phyloP scores from a whole-genome alignment of 1,284 basidiomycete species.

The Sanghuangporus weigelae region DNA sequence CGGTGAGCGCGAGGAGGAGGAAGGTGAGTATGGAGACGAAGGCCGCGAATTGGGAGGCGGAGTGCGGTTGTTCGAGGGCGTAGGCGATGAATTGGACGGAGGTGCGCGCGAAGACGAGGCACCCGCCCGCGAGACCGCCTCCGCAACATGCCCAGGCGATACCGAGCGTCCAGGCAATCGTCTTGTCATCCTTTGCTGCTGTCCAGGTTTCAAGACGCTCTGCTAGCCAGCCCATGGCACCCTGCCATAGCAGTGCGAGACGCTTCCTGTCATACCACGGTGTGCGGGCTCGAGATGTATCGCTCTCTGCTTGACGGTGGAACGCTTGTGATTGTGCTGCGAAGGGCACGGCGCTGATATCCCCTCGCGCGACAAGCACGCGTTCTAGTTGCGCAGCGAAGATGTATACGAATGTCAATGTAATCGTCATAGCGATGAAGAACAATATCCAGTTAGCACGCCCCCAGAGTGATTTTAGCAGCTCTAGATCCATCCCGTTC shows the following conservation, averaged over 20 bases:
- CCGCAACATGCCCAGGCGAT: conserved; percentile 91
- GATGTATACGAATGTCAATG: conserved; percentile 62
- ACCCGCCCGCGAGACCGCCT: conserved; percentile 83
- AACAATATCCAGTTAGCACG: conserved; percentile 84
- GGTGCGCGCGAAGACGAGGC: conserved; percentile 89
- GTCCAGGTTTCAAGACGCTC: conserved; percentile 71
- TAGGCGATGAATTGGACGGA: conserved; percentile 75
- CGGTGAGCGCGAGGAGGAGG: conserved; percentile 71
- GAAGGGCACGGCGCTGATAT: conserved; percentile 56
- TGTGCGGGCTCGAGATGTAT: background rate
- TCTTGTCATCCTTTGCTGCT: conserved; percentile 72
- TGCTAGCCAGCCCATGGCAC: conserved; percentile 48
- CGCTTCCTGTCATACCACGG: background rate
- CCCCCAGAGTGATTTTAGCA: conserved; percentile 78
- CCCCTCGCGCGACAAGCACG: conserved; percentile 58
- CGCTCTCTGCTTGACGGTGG: conserved; percentile 18
- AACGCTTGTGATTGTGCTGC: conserved; percentile 29
- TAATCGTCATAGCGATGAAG: conserved; percentile 72
- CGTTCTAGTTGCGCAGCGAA: conserved; percentile 63
- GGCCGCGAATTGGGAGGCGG: conserved; percentile 83
- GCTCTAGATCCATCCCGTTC: conserved; percentile 61
- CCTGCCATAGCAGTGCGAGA: conserved; percentile 37
- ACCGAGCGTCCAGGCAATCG: conserved; percentile 83
- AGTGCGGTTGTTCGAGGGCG: conserved; percentile 57
- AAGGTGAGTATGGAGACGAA: conserved; percentile 80